Percentiles rank a stretch among this genome's conserved stretches.
These are phyloP conservation scores for Dalbergia cultrata DNA, from an alignment of 306 rosid genomes.

Conservation along the genomic window DNA sequence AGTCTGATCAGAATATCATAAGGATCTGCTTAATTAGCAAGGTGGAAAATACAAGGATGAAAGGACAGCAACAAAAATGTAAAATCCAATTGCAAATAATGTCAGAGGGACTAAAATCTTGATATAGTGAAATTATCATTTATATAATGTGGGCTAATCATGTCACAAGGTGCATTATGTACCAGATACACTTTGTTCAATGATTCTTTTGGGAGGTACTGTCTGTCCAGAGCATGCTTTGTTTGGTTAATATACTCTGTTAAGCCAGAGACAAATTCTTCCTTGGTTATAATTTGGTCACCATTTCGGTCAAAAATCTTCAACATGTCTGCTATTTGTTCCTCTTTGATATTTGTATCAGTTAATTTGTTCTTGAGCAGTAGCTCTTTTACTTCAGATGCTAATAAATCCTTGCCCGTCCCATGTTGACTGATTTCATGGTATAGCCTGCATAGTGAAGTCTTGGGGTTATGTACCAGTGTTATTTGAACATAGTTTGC, in stretches of 20 bases:
- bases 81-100: not conserved
- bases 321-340: slow-evolving; percentile 54
- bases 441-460: slow-evolving; percentile 54
- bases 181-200: slow-evolving; percentile 57
- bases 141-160: not conserved
- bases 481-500: no score
- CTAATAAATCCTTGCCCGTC: slow-evolving; percentile 37
- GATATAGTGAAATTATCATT: not conserved
- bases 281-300: slow-evolving; percentile 60
- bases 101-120: not conserved
- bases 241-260: slow-evolving; percentile 60
- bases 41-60: not conserved
- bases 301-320: slow-evolving; percentile 58
- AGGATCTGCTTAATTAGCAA: not conserved
- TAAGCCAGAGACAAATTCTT: slow-evolving; percentile 68
- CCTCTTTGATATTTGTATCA: slow-evolving; percentile 46
- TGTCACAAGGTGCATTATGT: slow-evolving; percentile 13
- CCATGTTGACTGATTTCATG: slow-evolving; percentile 60
- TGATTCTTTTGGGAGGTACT: slow-evolving; percentile 55
- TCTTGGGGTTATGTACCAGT: not conserved
- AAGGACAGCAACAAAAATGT: not conserved
- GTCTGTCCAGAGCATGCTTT: slow-evolving; percentile 54
- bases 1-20: slow-evolving; percentile 13
- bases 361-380: slow-evolving; percentile 50
- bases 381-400: slow-evolving; percentile 56